Evolutionary conservation across 305 asterid species (phyloP).

Genomic region (Petunia hybrid): DNA sequence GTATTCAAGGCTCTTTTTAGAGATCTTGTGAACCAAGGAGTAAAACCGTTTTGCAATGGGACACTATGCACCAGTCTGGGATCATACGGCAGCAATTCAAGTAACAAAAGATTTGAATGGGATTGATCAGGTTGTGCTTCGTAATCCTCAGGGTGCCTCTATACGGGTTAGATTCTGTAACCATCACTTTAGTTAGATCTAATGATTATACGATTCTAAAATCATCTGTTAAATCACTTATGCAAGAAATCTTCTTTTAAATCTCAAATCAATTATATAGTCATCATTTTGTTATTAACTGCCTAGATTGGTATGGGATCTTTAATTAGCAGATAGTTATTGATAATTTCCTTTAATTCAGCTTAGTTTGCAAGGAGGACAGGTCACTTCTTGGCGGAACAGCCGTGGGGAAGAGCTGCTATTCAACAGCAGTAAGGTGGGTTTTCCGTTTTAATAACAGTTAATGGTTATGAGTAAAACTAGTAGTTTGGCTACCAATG

Average conservation of each 20-base stretch:
- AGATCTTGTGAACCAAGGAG: constrained; percentile 33
- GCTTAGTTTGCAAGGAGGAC: constrained; percentile 96
- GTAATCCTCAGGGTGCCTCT: constrained; percentile 87
- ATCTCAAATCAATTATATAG: neutral
- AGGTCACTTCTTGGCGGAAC: constrained; percentile 93
- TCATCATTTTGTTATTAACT: neutral
- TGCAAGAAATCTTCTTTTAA: neutral
- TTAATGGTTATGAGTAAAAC: constrained; percentile 9
- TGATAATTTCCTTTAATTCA: constrained; percentile 41
- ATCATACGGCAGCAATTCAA: constrained; percentile 69
- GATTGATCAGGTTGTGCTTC: constrained; percentile 83
- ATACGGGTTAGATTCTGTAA: constrained; percentile 66
- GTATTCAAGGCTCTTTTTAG: constrained; percentile 21
- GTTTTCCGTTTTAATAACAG: constrained; percentile 20
- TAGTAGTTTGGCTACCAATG: neutral
- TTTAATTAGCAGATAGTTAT: neutral
- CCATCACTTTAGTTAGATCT: constrained; percentile 29
- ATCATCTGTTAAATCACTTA: constrained; percentile 22
- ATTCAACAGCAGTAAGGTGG: constrained; percentile 94
- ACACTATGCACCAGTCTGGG: constrained; percentile 86
- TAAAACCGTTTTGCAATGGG: constrained; percentile 59
- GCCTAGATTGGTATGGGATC: neutral
- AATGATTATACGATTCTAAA: constrained; percentile 20
- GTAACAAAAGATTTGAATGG: constrained; percentile 88
- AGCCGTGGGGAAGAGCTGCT: constrained; percentile 93